Percentiles rank a stretch among this genome's conserved stretches.
phyloP scores from a whole-genome alignment of 768 basidiomycete species.

The Inosperma sp. region DNA sequence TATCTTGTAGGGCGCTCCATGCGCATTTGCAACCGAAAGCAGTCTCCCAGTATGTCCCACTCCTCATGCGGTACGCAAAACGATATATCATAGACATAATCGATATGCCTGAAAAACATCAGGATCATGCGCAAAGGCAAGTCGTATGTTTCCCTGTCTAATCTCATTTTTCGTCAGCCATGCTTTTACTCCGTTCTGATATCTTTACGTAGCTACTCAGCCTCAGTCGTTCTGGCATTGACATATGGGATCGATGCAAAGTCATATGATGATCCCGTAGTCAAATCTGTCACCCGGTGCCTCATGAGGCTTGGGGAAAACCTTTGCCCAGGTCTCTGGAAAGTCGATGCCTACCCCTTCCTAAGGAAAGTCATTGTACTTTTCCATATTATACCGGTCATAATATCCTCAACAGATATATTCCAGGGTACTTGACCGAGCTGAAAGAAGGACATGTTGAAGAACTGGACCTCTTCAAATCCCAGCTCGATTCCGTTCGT shows the following conservation, averaged over 20 bases:
- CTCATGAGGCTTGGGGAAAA: conserved; percentile 43
- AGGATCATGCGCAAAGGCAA: conserved; percentile 50
- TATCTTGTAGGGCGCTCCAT: conserved; percentile 45
- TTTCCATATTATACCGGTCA: not conserved
- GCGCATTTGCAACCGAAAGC: conserved; percentile 54
- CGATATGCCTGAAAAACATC: conserved; percentile 41
- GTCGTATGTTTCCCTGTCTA: conserved; percentile 1
- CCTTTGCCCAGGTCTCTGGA: conserved; percentile 42
- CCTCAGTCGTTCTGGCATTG: conserved; percentile 47
- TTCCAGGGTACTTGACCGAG: conserved; percentile 61
- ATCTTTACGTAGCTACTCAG: conserved; percentile 37
- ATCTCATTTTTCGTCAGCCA: not conserved
- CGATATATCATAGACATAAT: conserved; percentile 44
- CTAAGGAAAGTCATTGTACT: conserved; percentile 26
- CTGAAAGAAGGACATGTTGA: conserved; percentile 52
- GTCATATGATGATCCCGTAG: conserved; percentile 42
- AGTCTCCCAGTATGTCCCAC: conserved; percentile 43
- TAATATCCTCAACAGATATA: conserved; percentile 29
- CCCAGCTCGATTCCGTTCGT: conserved; percentile 35
- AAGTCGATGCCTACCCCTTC: conserved; percentile 45
- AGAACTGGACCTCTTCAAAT: conserved; percentile 52
- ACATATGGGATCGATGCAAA: conserved; percentile 44
- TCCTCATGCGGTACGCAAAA: conserved; percentile 43
- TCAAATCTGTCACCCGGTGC: conserved; percentile 43
- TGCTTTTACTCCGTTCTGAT: not conserved